phyloP scores from a whole-genome alignment of 331 rosid genomes.

The Malus hybrid region DNA sequence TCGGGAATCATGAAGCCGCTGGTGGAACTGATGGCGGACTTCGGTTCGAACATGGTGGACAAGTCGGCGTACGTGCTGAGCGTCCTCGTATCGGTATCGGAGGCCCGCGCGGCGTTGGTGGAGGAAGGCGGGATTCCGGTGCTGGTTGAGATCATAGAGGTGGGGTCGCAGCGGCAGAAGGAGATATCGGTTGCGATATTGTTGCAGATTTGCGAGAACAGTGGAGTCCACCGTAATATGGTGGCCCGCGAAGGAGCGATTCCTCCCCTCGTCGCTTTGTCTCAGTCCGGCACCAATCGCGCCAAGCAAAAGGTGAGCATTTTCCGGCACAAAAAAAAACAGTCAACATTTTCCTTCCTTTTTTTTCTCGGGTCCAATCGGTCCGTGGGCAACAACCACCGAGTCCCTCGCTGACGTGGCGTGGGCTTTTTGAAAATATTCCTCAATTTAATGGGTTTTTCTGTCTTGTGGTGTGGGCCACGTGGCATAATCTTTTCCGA shows the following conservation, averaged over 20 bases:
- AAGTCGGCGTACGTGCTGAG: slow-evolving; percentile 82
- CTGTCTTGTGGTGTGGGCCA: slow-evolving; percentile 17
- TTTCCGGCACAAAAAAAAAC: not conserved
- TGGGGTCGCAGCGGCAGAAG: slow-evolving; percentile 81
- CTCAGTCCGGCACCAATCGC: slow-evolving; percentile 93
- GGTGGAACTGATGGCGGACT: slow-evolving; percentile 89
- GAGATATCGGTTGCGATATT: slow-evolving; percentile 74
- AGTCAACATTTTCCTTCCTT: not conserved
- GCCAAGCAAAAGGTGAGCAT: slow-evolving; percentile 85
- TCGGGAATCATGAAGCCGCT: slow-evolving; percentile 85
- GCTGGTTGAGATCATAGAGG: slow-evolving; percentile 83
- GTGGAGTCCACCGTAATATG: slow-evolving; percentile 49
- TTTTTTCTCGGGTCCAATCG: not conserved
- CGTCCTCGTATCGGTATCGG: slow-evolving; percentile 62
- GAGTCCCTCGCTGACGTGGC: slow-evolving; percentile 32
- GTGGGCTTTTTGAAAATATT: not conserved
- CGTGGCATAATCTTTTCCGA: slow-evolving; percentile 2
- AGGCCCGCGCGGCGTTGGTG: slow-evolving; percentile 63
- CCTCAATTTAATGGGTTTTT: slow-evolving; percentile 10
- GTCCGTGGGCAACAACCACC: not conserved
- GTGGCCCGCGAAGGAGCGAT: slow-evolving; percentile 98
- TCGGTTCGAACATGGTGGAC: slow-evolving; percentile 85
- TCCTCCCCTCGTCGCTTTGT: slow-evolving; percentile 81
- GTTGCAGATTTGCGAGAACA: slow-evolving; percentile 83
- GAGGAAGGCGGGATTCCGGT: slow-evolving; percentile 93